Evolutionary conservation across 1,139 yeast species (phyloP).

Genomic region (Geotrichum reessii): DNA sequence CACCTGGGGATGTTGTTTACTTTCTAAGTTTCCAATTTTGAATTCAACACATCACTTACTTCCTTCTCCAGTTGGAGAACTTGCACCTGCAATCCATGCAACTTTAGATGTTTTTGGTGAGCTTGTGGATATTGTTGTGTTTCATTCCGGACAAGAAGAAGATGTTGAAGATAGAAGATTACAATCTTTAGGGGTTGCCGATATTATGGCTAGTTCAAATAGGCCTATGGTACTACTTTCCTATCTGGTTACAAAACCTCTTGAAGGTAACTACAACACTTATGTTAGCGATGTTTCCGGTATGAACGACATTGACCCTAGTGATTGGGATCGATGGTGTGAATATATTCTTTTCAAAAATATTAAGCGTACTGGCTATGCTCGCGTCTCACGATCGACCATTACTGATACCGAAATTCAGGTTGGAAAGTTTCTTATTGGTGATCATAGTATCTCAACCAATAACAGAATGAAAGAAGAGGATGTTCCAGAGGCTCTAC

Average conservation of each 20-base stretch:
- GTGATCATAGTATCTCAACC: conserved; percentile 42
- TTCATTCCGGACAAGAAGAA: conserved; percentile 98
- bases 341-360: conserved; percentile 88
- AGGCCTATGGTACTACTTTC: conserved; percentile 80
- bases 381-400: conserved; percentile 86
- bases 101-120: conserved; percentile 87
- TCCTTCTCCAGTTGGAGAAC: conserved; percentile 95
- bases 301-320: conserved; percentile 87
- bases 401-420: conserved; percentile 96
- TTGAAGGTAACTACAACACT: conserved; percentile 83
- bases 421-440: conserved; percentile 79
- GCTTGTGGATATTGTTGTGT: conserved; percentile 81
- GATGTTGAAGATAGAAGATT: conserved; percentile 88
- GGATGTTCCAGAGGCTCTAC: conserved; percentile 53
- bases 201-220: conserved; percentile 70
- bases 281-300: conserved; percentile 78
- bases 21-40: conserved; percentile 90
- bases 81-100: conserved; percentile 97
- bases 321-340: conserved; percentile 98
- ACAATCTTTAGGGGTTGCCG: conserved; percentile 71
- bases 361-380: conserved; percentile 84
- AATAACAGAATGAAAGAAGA: conserved; percentile 54
- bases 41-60: conserved; percentile 84
- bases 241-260: conserved; percentile 82
- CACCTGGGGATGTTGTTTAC: conserved; percentile 93